phyloP scores from a whole-genome alignment of 2,329 filamentous ascomycete species.

The Calonectria leucothoes region DNA sequence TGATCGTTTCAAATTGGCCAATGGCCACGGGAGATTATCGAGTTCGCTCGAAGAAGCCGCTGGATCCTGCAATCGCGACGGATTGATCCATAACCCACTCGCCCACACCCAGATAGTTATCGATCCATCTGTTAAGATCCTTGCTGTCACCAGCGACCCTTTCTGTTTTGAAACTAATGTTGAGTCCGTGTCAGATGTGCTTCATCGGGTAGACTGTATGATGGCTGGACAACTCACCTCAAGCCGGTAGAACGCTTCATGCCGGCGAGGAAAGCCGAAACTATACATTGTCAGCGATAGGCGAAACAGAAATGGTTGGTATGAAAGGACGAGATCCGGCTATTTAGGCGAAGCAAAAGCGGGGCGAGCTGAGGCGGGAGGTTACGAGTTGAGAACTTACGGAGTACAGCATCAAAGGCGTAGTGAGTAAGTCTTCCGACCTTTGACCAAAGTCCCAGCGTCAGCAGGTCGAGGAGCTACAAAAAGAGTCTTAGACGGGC shows the following conservation, averaged over 20 bases:
- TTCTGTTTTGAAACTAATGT: slow-evolving; percentile 88
- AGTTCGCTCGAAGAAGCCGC: slow-evolving; percentile 90
- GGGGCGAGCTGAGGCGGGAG: not conserved
- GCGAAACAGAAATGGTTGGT: not conserved
- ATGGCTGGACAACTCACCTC: slow-evolving; percentile 77
- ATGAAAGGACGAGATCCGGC: not conserved
- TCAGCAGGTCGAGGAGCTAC: slow-evolving; percentile 75
- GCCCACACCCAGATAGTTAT: slow-evolving; percentile 92
- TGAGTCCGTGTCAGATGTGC: slow-evolving; percentile 48
- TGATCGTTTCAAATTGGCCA: not conserved
- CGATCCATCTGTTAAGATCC: slow-evolving; percentile 87
- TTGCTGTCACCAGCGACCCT: slow-evolving; percentile 83
- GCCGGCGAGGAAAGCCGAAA: slow-evolving; percentile 95
- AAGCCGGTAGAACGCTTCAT: slow-evolving; percentile 97
- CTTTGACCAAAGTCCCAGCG: slow-evolving; percentile 79
- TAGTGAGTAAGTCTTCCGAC: slow-evolving; percentile 94
- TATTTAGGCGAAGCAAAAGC: not conserved
- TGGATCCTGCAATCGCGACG: slow-evolving; percentile 88
- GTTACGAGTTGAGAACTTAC: slow-evolving; percentile 63
- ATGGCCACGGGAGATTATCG: slow-evolving; percentile 62
- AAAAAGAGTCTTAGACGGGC: slow-evolving; percentile 50
- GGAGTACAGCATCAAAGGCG: slow-evolving; percentile 93
- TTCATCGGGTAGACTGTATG: not conserved
- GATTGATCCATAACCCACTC: slow-evolving; percentile 99
- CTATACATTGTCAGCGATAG: slow-evolving; percentile 55